A percentile compares a stretch with the other conserved stretches of the same genome.
phyloP scores from a whole-genome alignment of 768 basidiomycete genomes.

The Fibroporia radiculosa region DNA sequence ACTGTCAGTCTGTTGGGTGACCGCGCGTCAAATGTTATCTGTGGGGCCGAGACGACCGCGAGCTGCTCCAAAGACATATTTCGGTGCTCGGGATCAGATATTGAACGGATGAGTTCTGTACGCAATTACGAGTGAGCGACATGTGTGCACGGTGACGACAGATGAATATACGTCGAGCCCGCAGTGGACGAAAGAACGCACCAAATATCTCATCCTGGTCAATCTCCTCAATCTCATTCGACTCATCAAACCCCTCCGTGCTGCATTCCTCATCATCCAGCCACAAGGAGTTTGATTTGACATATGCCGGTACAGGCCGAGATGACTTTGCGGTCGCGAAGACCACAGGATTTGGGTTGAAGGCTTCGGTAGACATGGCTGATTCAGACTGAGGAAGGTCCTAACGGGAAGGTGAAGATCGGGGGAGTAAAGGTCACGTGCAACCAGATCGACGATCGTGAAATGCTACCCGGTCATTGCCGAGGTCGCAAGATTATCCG shows the following conservation, averaged over 20 bases:
- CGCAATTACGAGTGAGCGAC: neutral
- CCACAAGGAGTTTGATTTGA: slow-evolving; percentile 52
- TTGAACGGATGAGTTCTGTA: slow-evolving; percentile 82
- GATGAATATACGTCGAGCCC: neutral
- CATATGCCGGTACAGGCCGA: slow-evolving; percentile 31
- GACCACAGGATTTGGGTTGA: slow-evolving; percentile 88
- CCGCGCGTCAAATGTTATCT: slow-evolving; percentile 49
- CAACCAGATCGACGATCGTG: too few species aligned
- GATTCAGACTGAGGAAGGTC: neutral
- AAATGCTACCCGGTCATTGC: too few species aligned
- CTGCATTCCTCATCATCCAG: slow-evolving; percentile 23
- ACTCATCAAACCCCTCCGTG: slow-evolving; percentile 29
- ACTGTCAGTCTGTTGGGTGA: slow-evolving; percentile 64
- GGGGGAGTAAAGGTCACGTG: too few species aligned
- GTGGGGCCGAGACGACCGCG: slow-evolving; percentile 86
- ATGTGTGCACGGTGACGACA: neutral
- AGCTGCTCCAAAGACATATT: slow-evolving; percentile 87
- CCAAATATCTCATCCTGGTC: slow-evolving; percentile 93
- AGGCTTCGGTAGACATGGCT: slow-evolving; percentile 38
- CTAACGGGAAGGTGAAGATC: too few species aligned
- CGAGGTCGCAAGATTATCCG: too few species aligned
- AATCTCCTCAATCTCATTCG: slow-evolving; percentile 52
- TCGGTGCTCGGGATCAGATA: slow-evolving; percentile 94
- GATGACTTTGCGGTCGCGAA: slow-evolving; percentile 47
- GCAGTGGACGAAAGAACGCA: slow-evolving; percentile 24